Evolutionary conservation across 192 early-diverging fungal genomes (phyloP).

Genomic region (Coemansia sp.): DNA sequence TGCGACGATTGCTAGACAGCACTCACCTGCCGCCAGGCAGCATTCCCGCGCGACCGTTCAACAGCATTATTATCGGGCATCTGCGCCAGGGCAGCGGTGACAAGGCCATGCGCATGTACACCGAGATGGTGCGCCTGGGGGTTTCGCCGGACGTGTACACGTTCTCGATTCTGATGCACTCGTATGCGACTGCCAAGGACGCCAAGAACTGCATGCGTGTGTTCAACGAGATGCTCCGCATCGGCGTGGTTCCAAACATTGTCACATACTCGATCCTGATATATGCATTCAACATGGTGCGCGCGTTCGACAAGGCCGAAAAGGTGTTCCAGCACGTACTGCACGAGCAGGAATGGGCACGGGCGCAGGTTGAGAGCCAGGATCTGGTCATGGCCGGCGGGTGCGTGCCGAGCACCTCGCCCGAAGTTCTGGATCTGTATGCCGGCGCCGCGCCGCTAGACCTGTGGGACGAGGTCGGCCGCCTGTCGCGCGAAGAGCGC

Average conservation of each 20-base stretch:
- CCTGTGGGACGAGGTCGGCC: neutral
- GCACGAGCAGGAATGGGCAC: conserved; percentile 33
- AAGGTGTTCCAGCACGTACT: conserved; percentile 33
- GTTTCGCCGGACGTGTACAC: conserved; percentile 72
- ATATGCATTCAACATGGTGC: conserved; percentile 21
- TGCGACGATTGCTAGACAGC: conserved; percentile 20
- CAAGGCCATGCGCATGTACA: conserved; percentile 68
- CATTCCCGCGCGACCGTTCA: conserved; percentile 45
- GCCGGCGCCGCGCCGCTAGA: neutral
- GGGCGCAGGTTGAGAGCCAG: neutral
- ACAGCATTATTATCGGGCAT: conserved; percentile 38
- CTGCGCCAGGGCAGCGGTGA: conserved; percentile 53
- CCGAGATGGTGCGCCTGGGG: conserved; percentile 75
- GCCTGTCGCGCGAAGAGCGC: conserved; percentile 10
- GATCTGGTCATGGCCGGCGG: neutral
- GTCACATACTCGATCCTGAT: conserved; percentile 50
- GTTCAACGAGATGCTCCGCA: conserved; percentile 58
- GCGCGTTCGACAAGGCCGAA: conserved; percentile 21
- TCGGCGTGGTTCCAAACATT: conserved; percentile 37
- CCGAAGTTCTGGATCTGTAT: conserved; percentile 27
- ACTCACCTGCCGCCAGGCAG: conserved; percentile 22
- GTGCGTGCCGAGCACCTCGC: neutral
- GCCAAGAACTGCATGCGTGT: conserved; percentile 61
- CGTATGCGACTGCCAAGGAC: conserved; percentile 69
- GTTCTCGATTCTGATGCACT: conserved; percentile 74